These are phyloP conservation scores for Aspergillus chevalieri DNA, from an alignment of 2,329 filamentous ascomycete species.

Conservation along the genomic window DNA sequence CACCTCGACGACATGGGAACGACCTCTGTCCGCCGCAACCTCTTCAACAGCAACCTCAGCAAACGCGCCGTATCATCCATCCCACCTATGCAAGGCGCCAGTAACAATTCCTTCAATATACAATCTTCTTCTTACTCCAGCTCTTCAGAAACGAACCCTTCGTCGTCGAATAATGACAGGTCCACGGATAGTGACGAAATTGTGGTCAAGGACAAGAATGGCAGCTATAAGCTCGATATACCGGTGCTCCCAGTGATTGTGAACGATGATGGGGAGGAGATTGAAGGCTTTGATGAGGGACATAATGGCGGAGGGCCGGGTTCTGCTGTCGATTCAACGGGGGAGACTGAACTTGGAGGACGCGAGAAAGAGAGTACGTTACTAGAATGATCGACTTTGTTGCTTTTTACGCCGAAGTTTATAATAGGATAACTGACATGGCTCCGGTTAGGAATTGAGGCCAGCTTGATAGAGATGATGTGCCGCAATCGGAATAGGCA, in stretches of 20 bases:
- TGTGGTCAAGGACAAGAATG: conserved; percentile 45
- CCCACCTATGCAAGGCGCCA: conserved; percentile 13
- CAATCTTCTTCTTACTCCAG: conserved; percentile 19
- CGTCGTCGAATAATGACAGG: conserved; percentile 12
- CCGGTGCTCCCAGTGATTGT: conserved; percentile 34
- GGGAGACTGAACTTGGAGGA: conserved; percentile 20
- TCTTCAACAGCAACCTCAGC: conserved; percentile 41
- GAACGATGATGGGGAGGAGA: conserved; percentile 36
- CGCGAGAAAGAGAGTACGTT: conserved; percentile 38
- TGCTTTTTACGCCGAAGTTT: background rate
- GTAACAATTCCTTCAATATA: conserved; percentile 15
- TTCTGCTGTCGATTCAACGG: conserved; percentile 53
- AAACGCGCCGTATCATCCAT: conserved; percentile 33
- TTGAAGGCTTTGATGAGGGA: conserved; percentile 45
- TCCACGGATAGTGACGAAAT: conserved; percentile 40
- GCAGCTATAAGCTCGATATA: conserved; percentile 43
- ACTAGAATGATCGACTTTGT: too few relatives aligned
- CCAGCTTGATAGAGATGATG: conserved; percentile 40
- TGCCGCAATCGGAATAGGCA: conserved; percentile 40
- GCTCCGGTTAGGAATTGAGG: conserved; percentile 37
- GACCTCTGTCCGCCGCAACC: conserved; percentile 38
- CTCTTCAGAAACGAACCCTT: conserved; percentile 14
- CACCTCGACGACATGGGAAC: conserved; percentile 16
- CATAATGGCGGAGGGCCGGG: conserved; percentile 48
- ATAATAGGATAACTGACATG: background rate